A percentile compares a stretch with the other conserved stretches of the same genome.
phyloP scores from a whole-genome alignment of 1,139 yeast species.

The Candida sanyaensis region DNA sequence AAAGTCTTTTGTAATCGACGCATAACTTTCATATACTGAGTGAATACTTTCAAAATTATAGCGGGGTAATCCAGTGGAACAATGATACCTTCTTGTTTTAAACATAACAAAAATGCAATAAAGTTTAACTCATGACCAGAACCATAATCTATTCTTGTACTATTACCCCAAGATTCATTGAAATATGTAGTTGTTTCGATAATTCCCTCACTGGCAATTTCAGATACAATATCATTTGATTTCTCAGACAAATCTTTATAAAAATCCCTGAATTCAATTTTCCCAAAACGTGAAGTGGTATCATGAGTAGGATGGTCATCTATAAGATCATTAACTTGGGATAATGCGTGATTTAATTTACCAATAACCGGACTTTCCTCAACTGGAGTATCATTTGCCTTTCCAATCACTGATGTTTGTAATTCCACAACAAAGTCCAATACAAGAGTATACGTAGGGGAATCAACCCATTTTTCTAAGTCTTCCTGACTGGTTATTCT shows the following conservation, averaged over 20 bases:
- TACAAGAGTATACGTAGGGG: constrained; percentile 52
- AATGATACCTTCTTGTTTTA: constrained; percentile 42
- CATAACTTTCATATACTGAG: constrained; percentile 56
- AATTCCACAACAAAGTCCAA: constrained; percentile 57
- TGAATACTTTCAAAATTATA: constrained; percentile 64
- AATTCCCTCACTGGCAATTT: constrained; percentile 16
- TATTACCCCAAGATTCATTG: constrained; percentile 79
- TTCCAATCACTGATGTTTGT: constrained; percentile 71
- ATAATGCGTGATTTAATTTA: constrained; percentile 42
- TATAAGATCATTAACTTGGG: constrained; percentile 45
- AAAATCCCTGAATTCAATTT: constrained; percentile 81
- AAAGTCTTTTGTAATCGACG: constrained; percentile 53
- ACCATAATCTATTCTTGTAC: constrained; percentile 89
- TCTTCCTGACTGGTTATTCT: constrained; percentile 65
- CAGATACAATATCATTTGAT: constrained; percentile 25
- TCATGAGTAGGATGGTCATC: constrained; percentile 66
- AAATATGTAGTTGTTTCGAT: constrained; percentile 56
- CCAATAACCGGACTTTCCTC: constrained; percentile 26
- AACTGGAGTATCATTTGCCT: constrained; percentile 43
- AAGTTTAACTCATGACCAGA: constrained; percentile 96
- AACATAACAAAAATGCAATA: constrained; percentile 64
- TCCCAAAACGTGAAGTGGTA: constrained; percentile 84
- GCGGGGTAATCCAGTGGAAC: constrained; percentile 46
- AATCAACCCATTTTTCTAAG: constrained; percentile 59
- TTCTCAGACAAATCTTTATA: constrained; percentile 61